Conservation (phyloP, 352 stramenopile species). For the Pythium phragmiticola region DNA sequence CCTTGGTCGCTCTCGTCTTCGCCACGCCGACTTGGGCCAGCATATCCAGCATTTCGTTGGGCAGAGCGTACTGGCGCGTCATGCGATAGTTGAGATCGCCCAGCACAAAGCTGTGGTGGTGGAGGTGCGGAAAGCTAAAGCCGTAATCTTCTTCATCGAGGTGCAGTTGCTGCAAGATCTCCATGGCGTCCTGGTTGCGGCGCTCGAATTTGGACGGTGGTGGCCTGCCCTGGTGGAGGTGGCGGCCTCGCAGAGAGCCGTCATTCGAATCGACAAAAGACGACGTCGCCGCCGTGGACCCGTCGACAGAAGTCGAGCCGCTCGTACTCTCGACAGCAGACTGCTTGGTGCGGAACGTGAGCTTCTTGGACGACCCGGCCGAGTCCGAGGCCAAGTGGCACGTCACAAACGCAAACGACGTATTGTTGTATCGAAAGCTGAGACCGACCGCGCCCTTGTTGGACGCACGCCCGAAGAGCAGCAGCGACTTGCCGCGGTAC, state of each 20-base stretch:
- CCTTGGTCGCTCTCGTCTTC: constrained; percentile 5
- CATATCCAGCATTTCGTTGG: constrained; percentile 53
- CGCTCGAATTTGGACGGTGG: constrained; percentile 70
- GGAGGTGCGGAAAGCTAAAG: constrained; percentile 79
- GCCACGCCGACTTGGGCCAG: constrained; percentile 21
- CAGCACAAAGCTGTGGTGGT: constrained; percentile 89
- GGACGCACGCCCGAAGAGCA: constrained; percentile 68
- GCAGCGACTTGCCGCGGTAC: constrained; percentile 71
- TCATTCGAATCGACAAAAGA: constrained; percentile 6
- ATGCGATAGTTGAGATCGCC: constrained; percentile 91
- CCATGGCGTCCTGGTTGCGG: constrained; percentile 79
- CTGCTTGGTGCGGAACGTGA: constrained; percentile 27
- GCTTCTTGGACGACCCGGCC: constrained; percentile 36
- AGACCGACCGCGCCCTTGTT: constrained; percentile 76
- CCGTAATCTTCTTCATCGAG: constrained; percentile 81
- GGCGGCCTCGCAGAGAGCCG: background rate
- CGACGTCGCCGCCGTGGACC: background rate
- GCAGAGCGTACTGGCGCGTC: constrained; percentile 40
- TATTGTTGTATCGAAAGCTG: constrained; percentile 56
- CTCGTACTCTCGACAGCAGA: background rate
- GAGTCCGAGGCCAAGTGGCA: constrained; percentile 89
- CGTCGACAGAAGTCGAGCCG: background rate
- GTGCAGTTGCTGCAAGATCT: constrained; percentile 81
- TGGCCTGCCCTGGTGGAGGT: constrained; percentile 6
- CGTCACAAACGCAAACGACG: constrained; percentile 65